phyloP scores from a whole-genome alignment of 352 stramenopile genomes.

The Globisporangium recalcitrans region DNA sequence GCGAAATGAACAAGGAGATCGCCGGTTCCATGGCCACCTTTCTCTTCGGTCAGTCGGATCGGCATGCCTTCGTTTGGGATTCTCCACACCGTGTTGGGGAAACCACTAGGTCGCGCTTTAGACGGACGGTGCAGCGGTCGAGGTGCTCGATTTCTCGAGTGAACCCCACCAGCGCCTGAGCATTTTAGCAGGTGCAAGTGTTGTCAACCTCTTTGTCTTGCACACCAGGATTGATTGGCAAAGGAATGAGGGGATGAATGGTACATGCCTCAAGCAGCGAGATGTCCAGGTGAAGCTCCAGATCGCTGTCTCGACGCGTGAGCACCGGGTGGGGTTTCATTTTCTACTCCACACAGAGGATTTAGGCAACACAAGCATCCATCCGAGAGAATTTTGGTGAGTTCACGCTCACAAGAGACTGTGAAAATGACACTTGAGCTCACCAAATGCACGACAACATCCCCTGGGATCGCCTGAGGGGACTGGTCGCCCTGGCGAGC shows the following conservation, averaged over 20 bases:
- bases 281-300: conserved; percentile 90
- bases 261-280: conserved; percentile 72
- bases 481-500: conserved; percentile 21
- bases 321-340: conserved; percentile 57
- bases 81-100: conserved; percentile 76
- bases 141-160: conserved; percentile 82
- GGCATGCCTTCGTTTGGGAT: conserved; percentile 91
- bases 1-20: conserved; percentile 91
- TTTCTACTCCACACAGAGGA: conserved; percentile 2
- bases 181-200: background rate
- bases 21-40: conserved; percentile 40
- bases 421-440: background rate
- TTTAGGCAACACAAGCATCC: background rate
- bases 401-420: background rate
- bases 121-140: conserved; percentile 76
- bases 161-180: conserved; percentile 87
- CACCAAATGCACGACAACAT: conserved; percentile 32
- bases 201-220: background rate
- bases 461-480: conserved; percentile 17
- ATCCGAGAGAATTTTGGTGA: background rate
- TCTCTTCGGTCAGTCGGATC: conserved; percentile 31
- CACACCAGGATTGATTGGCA: background rate
- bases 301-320: conserved; percentile 85
- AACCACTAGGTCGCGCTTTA: conserved; percentile 75
- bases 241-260: background rate